Percentiles rank a stretch among this genome's conserved stretches.
These are phyloP conservation scores for Vitis hybrid DNA, from an alignment of 177 flowering plant species.

Conservation along the genomic window DNA sequence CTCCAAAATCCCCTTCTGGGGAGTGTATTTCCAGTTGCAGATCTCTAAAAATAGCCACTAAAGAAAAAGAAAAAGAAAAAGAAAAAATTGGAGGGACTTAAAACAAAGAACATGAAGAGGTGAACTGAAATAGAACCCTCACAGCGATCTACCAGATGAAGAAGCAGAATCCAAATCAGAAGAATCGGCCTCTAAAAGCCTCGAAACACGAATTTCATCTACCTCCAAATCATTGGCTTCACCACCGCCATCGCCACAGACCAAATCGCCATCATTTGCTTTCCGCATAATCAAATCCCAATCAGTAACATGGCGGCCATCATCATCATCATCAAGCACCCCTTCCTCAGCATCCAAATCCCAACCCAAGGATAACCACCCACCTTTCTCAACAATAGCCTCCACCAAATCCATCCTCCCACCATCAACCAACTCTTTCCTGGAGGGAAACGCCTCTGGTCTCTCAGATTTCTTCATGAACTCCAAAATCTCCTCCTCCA, in stretches of 20 bases:
- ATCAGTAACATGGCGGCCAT: neutral
- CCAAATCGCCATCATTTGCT: neutral
- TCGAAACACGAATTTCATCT: conserved; percentile 10
- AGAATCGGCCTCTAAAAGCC: conserved; percentile 17
- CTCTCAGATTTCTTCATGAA: conserved; percentile 68
- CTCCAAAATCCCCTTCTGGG: neutral
- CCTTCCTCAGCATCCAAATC: conserved; percentile 37
- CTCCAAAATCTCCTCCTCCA: conserved; percentile 73
- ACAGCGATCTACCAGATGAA: conserved; percentile 59
- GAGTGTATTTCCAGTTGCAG: neutral
- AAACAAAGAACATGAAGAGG: neutral
- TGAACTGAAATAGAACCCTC: conserved; percentile 31
- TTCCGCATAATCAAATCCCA: conserved; percentile 2
- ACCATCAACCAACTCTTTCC: conserved; percentile 56
- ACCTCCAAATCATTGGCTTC: conserved; percentile 11
- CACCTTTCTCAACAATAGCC: conserved; percentile 54
- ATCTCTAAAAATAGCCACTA: no score
- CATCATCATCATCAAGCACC: neutral
- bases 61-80: neutral
- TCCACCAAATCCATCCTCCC: conserved; percentile 82
- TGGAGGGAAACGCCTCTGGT: conserved; percentile 64
- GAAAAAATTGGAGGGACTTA: neutral
- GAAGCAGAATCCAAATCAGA: conserved; percentile 21
- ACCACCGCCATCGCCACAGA: conserved; percentile 7
- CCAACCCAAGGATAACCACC: conserved; percentile 86